These are phyloP conservation scores for Tricholoma saponaceum DNA, from an alignment of 768 basidiomycete species.

Conservation along the genomic window DNA sequence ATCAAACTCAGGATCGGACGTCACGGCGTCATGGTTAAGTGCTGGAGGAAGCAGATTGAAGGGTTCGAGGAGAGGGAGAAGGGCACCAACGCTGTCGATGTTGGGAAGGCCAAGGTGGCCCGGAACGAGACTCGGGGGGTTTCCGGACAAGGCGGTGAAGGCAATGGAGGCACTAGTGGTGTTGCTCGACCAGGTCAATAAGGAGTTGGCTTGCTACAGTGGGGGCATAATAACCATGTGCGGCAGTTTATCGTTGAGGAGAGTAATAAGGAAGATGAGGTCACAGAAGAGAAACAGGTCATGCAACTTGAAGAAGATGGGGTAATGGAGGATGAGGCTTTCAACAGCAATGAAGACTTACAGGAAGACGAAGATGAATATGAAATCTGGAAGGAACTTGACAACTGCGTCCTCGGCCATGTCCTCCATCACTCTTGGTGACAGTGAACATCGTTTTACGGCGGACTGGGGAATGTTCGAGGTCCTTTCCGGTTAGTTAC, in stretches of 20 bases:
- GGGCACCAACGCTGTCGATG: neutral
- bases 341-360: neutral
- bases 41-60: neutral
- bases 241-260: neutral
- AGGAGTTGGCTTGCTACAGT: conserved; percentile 5
- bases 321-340: neutral
- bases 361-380: neutral
- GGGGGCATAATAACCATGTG: neutral
- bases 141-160: conserved; percentile 7
- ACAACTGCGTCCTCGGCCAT: too few species aligned
- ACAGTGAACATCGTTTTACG: too few species aligned
- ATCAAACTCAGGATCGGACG: too few species aligned
- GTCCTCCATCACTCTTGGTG: too few species aligned
- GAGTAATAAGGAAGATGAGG: neutral
- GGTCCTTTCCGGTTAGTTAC: too few species aligned
- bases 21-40: neutral
- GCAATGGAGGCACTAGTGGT: conserved; percentile 12
- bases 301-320: neutral
- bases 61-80: neutral
- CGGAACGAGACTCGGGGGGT: too few species aligned
- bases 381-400: too few species aligned
- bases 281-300: neutral
- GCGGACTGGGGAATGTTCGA: too few species aligned
- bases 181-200: conserved; percentile 12
- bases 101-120: neutral